Evolutionary conservation across 305 asterid genomes (phyloP).

Genomic region (Ilex paraguariensis): DNA sequence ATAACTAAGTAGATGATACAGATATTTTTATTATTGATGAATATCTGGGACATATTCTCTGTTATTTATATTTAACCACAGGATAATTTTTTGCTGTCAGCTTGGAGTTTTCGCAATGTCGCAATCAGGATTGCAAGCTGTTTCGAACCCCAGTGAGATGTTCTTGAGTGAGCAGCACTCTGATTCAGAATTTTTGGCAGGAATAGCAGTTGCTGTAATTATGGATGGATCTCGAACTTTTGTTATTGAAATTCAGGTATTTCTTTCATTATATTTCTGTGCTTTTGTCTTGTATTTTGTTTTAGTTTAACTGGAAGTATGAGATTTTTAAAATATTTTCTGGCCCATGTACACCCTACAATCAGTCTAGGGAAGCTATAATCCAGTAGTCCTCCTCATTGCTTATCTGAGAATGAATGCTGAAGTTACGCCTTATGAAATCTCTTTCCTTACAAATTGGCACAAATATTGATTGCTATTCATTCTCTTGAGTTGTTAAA

Average conservation of each 20-base stretch:
- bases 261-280: constrained; percentile 1
- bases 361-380: too few relatives aligned
- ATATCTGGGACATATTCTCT: too few relatives aligned
- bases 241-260: constrained; percentile 82
- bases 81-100: constrained; percentile 37
- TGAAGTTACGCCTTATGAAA: too few relatives aligned
- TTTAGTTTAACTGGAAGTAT: constrained; percentile 6
- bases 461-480: too few relatives aligned
- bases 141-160: constrained; percentile 85
- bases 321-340: not conserved
- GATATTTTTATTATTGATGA: too few relatives aligned
- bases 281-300: not conserved
- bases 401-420: too few relatives aligned
- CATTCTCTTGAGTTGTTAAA: too few relatives aligned
- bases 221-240: constrained; percentile 92
- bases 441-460: too few relatives aligned
- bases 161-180: constrained; percentile 75
- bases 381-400: too few relatives aligned
- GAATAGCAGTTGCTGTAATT: constrained; percentile 82
- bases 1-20: too few relatives aligned
- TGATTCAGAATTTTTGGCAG: constrained; percentile 79
- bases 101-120: constrained; percentile 96
- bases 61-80: too few relatives aligned
- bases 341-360: too few relatives aligned
- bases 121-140: constrained; percentile 63